These are phyloP conservation scores for Silene vulgaris DNA, from an alignment of 179 eudicot species.

Conservation along the genomic window DNA sequence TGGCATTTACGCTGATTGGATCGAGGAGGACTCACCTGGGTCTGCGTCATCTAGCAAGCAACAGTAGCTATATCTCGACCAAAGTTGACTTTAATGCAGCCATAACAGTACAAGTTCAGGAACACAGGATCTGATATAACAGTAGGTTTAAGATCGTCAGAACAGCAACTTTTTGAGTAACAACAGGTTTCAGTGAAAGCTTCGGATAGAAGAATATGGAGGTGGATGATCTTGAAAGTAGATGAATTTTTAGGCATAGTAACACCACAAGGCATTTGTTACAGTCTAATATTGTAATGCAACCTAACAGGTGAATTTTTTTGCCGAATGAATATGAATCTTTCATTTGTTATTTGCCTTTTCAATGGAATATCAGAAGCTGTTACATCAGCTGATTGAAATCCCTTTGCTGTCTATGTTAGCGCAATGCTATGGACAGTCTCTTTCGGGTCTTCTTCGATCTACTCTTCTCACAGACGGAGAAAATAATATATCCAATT, in stretches of 20 bases:
- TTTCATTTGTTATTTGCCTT: neutral
- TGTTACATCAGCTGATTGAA: neutral
- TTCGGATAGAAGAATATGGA: constrained; percentile 13
- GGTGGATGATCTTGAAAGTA: constrained; percentile 13
- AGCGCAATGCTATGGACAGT: neutral
- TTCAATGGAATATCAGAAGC: neutral
- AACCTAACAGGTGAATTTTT: neutral
- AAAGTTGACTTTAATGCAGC: neutral
- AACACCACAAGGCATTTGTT: neutral
- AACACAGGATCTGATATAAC: neutral
- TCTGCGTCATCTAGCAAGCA: constrained; percentile 12
- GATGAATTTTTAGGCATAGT: constrained; percentile 6
- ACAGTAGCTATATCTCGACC: neutral
- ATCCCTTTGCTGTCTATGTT: neutral
- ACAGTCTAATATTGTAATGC: constrained; percentile 4
- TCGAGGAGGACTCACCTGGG: constrained; percentile 16
- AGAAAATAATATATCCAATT: too few relatives aligned
- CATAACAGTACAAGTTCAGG: constrained; percentile 10
- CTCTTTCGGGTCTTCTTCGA: too few relatives aligned
- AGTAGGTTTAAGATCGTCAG: constrained; percentile 10
- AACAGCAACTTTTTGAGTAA: constrained; percentile 9
- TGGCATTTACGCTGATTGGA: constrained; percentile 34
- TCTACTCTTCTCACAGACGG: too few relatives aligned
- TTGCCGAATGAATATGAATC: neutral
- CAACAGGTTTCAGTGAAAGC: constrained; percentile 6